Conservation (phyloP, 768 basidiomycete genomes). For the Rhizopogon rudus region DNA sequence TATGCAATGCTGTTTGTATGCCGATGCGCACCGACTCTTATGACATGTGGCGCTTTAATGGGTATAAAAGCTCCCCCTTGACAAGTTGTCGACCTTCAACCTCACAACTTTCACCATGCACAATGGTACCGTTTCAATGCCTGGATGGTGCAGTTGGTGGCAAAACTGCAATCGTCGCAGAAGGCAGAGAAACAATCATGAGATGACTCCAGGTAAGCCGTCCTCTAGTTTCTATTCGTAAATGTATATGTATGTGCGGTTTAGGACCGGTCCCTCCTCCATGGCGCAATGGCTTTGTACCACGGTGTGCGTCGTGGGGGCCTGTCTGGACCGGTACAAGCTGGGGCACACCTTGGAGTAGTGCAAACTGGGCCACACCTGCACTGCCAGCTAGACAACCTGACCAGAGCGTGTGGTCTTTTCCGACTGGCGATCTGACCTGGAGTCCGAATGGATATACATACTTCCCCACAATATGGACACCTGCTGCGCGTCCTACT, state of each 20-base stretch:
- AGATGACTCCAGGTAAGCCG: conserved; percentile 12
- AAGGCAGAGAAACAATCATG: conserved; percentile 11
- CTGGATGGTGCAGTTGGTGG: neutral
- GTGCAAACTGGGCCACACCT: neutral
- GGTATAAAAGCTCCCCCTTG: neutral
- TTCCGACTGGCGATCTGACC: conserved; percentile 18
- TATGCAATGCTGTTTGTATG: neutral
- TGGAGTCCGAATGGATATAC: conserved; percentile 20
- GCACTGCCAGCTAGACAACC: conserved; percentile 15
- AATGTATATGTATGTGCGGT: conserved; percentile 3
- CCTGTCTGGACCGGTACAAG: neutral
- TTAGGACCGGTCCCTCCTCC: neutral
- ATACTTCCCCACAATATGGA: conserved; percentile 6
- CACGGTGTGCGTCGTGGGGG: neutral
- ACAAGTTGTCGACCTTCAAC: no score
- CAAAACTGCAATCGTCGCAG: neutral
- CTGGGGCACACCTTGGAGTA: no score
- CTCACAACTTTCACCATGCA: neutral
- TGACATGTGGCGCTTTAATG: neutral
- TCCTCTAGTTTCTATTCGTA: neutral
- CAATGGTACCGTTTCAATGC: neutral
- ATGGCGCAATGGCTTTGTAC: neutral
- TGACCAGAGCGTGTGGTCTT: conserved; percentile 18
- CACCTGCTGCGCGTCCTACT: conserved; percentile 23
- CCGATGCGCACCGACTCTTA: neutral